phyloP scores from a whole-genome alignment of 164 flowering plant genomes.

The Cinnamomum chago region DNA sequence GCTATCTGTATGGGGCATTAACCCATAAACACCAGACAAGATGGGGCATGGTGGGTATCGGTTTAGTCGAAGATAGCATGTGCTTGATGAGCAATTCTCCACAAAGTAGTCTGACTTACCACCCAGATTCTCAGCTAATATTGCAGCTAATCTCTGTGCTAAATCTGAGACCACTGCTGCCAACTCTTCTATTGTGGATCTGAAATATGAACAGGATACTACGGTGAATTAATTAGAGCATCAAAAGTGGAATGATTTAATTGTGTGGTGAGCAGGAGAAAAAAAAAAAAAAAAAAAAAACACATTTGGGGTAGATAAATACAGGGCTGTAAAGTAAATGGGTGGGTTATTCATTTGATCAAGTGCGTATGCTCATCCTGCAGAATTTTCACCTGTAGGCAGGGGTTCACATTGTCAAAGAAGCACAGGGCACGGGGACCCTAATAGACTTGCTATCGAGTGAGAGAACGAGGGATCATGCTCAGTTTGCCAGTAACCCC shows the following conservation, averaged over 20 bases:
- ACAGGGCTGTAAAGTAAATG: too few relatives aligned
- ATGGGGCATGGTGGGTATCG: slow-evolving; percentile 77
- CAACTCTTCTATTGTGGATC: slow-evolving; percentile 57
- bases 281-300: too few relatives aligned
- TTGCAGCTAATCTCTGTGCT: slow-evolving; percentile 51
- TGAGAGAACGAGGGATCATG: too few relatives aligned
- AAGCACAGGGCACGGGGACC: too few relatives aligned
- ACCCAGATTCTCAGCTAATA: slow-evolving; percentile 63
- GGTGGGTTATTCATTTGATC: too few relatives aligned
- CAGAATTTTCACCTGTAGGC: too few relatives aligned
- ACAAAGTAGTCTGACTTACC: slow-evolving; percentile 34
- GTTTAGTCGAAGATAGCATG: slow-evolving; percentile 76
- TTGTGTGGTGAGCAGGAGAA: too few relatives aligned
- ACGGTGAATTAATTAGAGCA: background rate
- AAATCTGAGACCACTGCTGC: slow-evolving; percentile 40
- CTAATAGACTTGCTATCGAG: too few relatives aligned
- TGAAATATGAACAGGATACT: slow-evolving; percentile 16
- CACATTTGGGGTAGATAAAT: too few relatives aligned
- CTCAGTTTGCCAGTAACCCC: too few relatives aligned
- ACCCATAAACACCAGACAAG: slow-evolving; percentile 43
- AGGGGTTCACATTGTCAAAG: too few relatives aligned
- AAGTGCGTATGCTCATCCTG: too few relatives aligned
- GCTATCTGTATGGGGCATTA: slow-evolving; percentile 87
- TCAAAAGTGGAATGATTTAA: background rate
- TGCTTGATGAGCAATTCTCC: slow-evolving; percentile 50